Conservation (phyloP, 2,329 filamentous ascomycete genomes). For the Hypoxylon sp. region DNA sequence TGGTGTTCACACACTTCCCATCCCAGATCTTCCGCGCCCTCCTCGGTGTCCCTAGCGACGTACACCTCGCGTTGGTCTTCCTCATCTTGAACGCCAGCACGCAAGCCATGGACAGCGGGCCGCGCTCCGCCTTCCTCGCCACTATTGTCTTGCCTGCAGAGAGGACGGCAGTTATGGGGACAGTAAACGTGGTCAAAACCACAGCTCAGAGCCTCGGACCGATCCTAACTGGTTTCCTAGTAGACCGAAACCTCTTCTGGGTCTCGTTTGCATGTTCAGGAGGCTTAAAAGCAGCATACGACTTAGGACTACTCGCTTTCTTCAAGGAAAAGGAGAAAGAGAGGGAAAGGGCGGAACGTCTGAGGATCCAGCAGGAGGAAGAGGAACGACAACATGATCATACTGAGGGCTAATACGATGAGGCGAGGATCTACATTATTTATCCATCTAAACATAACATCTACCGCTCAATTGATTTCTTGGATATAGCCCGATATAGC, state of each 20-base stretch:
- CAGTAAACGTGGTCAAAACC: slow-evolving; percentile 79
- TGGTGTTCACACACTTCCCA: slow-evolving; percentile 82
- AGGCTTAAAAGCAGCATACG: slow-evolving; percentile 72
- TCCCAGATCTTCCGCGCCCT: slow-evolving; percentile 75
- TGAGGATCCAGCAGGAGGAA: slow-evolving; percentile 28
- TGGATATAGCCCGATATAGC: not conserved
- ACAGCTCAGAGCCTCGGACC: slow-evolving; percentile 73
- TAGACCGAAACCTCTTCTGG: slow-evolving; percentile 70
- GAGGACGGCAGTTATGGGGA: slow-evolving; percentile 79
- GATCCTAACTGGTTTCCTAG: slow-evolving; percentile 74
- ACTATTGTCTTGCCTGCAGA: slow-evolving; percentile 74
- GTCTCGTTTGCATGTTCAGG: slow-evolving; percentile 75
- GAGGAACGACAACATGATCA: slow-evolving; percentile 19
- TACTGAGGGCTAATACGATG: not conserved
- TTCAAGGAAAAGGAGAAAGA: slow-evolving; percentile 56
- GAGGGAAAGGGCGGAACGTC: slow-evolving; percentile 31
- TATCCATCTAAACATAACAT: not conserved
- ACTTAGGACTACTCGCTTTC: slow-evolving; percentile 68
- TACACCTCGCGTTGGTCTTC: slow-evolving; percentile 70
- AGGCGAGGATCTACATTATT: not conserved
- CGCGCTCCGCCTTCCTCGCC: slow-evolving; percentile 77
- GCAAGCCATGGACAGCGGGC: slow-evolving; percentile 79
- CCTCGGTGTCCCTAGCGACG: slow-evolving; percentile 69
- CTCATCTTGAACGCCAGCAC: slow-evolving; percentile 73
- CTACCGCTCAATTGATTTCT: not conserved